Evolutionary conservation across 345 rosid species (phyloP).

Genomic region (Nasturtium officinale): DNA sequence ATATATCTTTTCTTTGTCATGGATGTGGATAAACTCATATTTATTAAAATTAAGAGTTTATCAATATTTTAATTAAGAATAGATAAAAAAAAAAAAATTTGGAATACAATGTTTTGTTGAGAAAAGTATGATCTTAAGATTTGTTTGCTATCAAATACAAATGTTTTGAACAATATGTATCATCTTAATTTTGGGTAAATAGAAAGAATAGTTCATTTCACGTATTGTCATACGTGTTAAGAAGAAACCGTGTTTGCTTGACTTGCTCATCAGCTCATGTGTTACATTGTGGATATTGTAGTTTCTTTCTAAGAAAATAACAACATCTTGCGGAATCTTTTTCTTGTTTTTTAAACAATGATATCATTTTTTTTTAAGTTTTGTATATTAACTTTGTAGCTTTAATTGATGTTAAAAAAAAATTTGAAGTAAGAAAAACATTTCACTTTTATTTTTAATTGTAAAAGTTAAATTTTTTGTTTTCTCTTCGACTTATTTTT

Average conservation of each 20-base stretch:
- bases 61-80: not conserved
- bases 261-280: slow-evolving; percentile 33
- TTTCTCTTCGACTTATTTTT: no score
- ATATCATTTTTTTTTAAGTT: not conserved
- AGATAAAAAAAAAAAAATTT: not conserved
- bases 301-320: slow-evolving; percentile 11
- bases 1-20: not conserved
- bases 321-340: slow-evolving; percentile 11
- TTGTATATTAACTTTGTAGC: no score
- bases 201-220: slow-evolving; percentile 37
- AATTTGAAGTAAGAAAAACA: no score
- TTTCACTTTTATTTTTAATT: no score
- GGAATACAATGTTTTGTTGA: slow-evolving; percentile 28
- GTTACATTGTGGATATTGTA: slow-evolving; percentile 5
- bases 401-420: not conserved
- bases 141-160: not conserved
- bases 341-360: not conserved
- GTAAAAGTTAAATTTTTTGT: no score
- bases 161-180: not conserved
- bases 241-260: slow-evolving; percentile 43
- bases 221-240: slow-evolving; percentile 33
- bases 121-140: not conserved
- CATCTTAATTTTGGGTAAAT: not conserved
- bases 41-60: not conserved
- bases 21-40: slow-evolving; percentile 1